Evolutionary conservation across 1,139 yeast species (phyloP), one percentile per base, ranked within the genome.

Genomic region (Kurtzmaniella quercitrusa): DNA sequence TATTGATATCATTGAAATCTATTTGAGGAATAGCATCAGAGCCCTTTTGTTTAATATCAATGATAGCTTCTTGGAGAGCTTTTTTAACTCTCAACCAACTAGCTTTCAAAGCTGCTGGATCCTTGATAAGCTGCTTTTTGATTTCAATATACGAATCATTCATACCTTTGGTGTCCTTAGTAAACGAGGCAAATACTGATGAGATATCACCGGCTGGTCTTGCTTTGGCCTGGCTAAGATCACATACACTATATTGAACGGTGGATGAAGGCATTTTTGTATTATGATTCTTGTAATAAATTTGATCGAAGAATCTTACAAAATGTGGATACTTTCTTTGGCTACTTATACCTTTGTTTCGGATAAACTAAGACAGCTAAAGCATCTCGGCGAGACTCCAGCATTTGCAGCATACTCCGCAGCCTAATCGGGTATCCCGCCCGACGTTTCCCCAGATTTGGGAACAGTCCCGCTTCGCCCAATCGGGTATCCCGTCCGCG

Each of bases 41-140:
- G 1, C 59, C 60, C 16, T 48, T 46, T 8, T 42, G 39, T 3
- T 49, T 45, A 23, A 59, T 58, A 11, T 43, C 47, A 15, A 44
- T 46, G 4, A 46, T 50, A 43, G 53, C 55, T 12, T 46, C 41
- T 16, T 58, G 55, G 4, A 60, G 41, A 2, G 52, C 60, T 12
- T 38, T 45, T 25, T 59, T 48, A 18, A 60, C 44, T 21, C 63
- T 46, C 27, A 55, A 50, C 63, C 65, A 60, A 27, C 59, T 54
- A 2, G 40, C 54, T 14, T 51, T 54, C 1, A 59, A 63, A 27
- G 49, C 52, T 33, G 49, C 52, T 12, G 47, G 48, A 40, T 60
- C 50, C 42, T 57, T 58, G 15, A 60, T 58, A 16, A 57, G 48
- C 8, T 41, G 42, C 19, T 48, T 45, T 40, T 60, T 60, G 25